Conservation (phyloP, 179 eudicot genomes). For the Spergularia azorica region DNA sequence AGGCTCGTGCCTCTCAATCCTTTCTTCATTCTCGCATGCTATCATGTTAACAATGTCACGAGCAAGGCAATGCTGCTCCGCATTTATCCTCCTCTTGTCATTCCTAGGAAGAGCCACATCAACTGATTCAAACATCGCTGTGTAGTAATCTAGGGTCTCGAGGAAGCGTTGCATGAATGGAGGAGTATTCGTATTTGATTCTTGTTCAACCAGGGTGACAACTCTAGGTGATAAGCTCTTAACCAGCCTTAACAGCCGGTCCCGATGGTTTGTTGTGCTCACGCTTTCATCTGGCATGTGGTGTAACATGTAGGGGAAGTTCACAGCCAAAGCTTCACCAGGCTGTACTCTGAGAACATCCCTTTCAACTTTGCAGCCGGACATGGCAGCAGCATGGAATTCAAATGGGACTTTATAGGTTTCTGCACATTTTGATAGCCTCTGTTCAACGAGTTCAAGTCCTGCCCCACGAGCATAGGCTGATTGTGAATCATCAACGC, state of each 20-base stretch:
- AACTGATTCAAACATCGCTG: constrained; percentile 79
- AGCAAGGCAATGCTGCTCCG: constrained; percentile 84
- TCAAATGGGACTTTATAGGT: constrained; percentile 59
- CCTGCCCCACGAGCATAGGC: constrained; percentile 75
- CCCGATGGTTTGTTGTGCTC: constrained; percentile 69
- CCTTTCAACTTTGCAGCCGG: constrained; percentile 50
- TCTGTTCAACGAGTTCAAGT: constrained; percentile 53
- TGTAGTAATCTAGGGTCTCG: constrained; percentile 71
- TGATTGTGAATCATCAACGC: constrained; percentile 69
- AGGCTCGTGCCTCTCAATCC: constrained; percentile 70
- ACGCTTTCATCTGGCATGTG: constrained; percentile 93
- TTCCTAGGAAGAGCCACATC: constrained; percentile 61
- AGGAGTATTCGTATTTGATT: constrained; percentile 74
- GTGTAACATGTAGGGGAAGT: constrained; percentile 70
- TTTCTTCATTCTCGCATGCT: constrained; percentile 72
- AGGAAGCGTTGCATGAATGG: constrained; percentile 57
- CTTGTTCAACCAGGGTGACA: constrained; percentile 70
- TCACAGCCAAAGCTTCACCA: constrained; percentile 77
- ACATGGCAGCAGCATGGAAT: constrained; percentile 65
- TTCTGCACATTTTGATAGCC: constrained; percentile 41
- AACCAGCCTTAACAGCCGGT: constrained; percentile 65
- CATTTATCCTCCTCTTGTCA: constrained; percentile 62
- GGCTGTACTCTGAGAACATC: constrained; percentile 42
- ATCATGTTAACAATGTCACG: constrained; percentile 75
- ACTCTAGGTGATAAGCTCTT: constrained; percentile 69